Base-by-base conservation (phyloP, 1,139 yeast genomes). In the Kodamaea sp. region DNA sequence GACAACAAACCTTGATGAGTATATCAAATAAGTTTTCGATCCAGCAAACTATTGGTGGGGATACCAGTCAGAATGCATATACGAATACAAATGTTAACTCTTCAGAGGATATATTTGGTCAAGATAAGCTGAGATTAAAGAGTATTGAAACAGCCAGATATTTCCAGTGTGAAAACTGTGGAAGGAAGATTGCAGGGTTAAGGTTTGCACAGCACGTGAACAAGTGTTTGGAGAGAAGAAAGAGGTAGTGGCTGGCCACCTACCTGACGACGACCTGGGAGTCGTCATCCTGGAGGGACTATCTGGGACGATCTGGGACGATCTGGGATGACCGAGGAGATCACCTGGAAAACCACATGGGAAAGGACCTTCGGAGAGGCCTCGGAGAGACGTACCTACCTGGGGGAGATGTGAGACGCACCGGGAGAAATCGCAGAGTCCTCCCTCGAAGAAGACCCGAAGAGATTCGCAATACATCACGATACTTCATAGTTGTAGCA, bases 161-260 rank as follows among this genome's bases (percentile, higher is more conserved):
- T 59, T 87, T 88, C 54, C 75, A 67, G 42, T 92, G 98, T 62
- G 73, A 76, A 10, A 84, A 84, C 49, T 92, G 98, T 61, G 80
- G 79, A 6, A 70, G 98, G 40, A 86, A 84, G 54, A 84, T 92
- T 10, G 92, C 96, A 1, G 96, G 96, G 0, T 82, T 87, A 29
- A 69, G 98, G 43, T 89, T 87, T 67, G 97, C 97, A 3, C 90
- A 87, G 37, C 98, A 92, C 61, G 73, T 90, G 34, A 94, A 88
- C 55, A 79, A 95, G 52, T 92, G 98, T 55, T 63, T 89, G 29
- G 87, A 70, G 41, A 51, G 75, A 28, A 59, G 53, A 46, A 52
- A 64, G 29, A 39, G 40, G 37, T 46, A 37, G 37, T n/a, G 4
- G 20, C 20, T 15, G 20, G 20, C 20, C 20, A 15, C 20, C n/a